phyloP scores from a whole-genome alignment of 768 basidiomycete genomes.

The Udeniomyces megalosporus region DNA sequence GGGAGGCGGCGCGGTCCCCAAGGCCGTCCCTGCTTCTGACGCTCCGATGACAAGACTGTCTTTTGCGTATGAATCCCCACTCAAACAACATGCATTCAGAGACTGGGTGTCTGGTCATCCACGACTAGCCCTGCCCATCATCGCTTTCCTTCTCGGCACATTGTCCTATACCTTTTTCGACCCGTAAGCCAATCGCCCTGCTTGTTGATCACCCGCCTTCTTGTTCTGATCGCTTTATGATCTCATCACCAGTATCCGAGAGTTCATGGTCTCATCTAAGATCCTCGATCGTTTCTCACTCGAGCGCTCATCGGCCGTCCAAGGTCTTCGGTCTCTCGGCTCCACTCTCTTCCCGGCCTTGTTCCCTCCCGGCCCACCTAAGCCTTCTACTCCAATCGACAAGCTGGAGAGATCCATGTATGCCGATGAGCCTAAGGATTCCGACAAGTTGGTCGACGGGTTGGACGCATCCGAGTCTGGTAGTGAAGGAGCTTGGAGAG shows the following conservation, averaged over 20 bases:
- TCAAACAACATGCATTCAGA: conserved; percentile 28
- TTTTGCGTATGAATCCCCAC: conserved; percentile 26
- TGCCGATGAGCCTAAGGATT: conserved; percentile 51
- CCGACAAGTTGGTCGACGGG: conserved; percentile 18
- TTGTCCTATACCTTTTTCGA: conserved; percentile 50
- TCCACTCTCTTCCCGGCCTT: background rate
- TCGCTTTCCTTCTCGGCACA: conserved; percentile 77
- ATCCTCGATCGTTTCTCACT: conserved; percentile 73
- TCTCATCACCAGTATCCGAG: conserved; percentile 85
- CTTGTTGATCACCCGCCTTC: background rate
- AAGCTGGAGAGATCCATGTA: conserved; percentile 39
- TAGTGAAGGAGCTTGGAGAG: conserved; percentile 55
- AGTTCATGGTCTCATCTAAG: conserved; percentile 64
- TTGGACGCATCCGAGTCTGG: conserved; percentile 15
- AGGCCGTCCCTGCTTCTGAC: background rate
- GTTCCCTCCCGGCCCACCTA: background rate
- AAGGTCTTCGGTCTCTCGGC: background rate
- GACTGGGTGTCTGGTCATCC: conserved; percentile 30
- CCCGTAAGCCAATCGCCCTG: background rate
- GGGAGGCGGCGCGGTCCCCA: too few species aligned
- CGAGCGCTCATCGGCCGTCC: conserved; percentile 31
- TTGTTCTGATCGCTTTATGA: background rate
- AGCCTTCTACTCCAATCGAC: background rate
- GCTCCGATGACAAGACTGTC: conserved; percentile 22
- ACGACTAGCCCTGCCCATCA: conserved; percentile 26